These are phyloP conservation scores for Cladophialophora yegresii DNA, from an alignment of 2,329 filamentous ascomycete genomes.

Conservation along the genomic window DNA sequence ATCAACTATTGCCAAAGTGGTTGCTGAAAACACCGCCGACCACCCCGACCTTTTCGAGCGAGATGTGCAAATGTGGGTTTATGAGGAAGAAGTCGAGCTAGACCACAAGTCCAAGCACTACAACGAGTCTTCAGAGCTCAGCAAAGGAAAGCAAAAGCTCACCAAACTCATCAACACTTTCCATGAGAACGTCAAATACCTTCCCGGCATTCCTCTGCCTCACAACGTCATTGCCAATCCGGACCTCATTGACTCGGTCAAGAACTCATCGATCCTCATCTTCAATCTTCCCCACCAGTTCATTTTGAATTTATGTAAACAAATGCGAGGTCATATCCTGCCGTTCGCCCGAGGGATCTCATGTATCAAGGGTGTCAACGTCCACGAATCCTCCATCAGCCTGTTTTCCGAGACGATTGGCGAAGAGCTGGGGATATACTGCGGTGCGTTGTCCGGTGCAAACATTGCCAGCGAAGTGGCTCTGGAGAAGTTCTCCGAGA, in stretches of 20 bases:
- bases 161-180: conserved; percentile 85
- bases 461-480: conserved; percentile 97
- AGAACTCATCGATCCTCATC: conserved; percentile 81
- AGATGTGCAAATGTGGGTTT: conserved; percentile 98
- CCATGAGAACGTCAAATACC: conserved; percentile 98
- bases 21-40: conserved; percentile 84
- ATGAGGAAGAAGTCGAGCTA: conserved; percentile 82
- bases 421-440: conserved; percentile 89
- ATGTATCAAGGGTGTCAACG: conserved; percentile 97
- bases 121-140: conserved; percentile 58
- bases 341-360: conserved; percentile 92
- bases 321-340: conserved; percentile 82
- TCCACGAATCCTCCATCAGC: conserved; percentile 79
- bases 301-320: conserved; percentile 80
- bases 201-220: conserved; percentile 82
- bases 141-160: conserved; percentile 76
- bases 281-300: conserved; percentile 98
- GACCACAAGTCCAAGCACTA: conserved; percentile 72
- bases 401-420: conserved; percentile 96
- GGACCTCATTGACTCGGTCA: conserved; percentile 75
- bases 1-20: conserved; percentile 94
- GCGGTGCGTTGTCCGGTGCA: conserved; percentile 89
- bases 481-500: conserved; percentile 94
- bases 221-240: conserved; percentile 81
- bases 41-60: conserved; percentile 80